Conservation (phyloP, 345 rosid species). For the Bretschneidera sinensis region DNA sequence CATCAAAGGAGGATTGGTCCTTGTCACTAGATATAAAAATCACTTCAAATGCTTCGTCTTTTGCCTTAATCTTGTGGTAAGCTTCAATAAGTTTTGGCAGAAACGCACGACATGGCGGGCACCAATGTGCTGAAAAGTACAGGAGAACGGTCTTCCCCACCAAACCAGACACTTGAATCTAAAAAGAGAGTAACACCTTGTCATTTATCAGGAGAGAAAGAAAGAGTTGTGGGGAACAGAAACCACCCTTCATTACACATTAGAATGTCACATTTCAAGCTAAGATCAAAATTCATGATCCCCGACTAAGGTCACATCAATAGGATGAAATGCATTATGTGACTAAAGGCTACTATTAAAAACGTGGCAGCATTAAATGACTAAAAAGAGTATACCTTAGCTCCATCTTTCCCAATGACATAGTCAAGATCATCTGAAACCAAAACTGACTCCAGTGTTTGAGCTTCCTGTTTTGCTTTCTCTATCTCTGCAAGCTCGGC, state of each 20-base stretch:
- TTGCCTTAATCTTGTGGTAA: constrained; percentile 53
- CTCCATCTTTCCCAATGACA: constrained; percentile 48
- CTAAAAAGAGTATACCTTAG: constrained; percentile 33
- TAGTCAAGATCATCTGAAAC: constrained; percentile 56
- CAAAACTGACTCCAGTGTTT: constrained; percentile 55
- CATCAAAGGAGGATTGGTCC: constrained; percentile 46
- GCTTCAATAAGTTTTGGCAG: constrained; percentile 53
- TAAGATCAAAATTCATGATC: too few species aligned
- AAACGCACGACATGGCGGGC: constrained; percentile 57
- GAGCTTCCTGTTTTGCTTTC: constrained; percentile 45
- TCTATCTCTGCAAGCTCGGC: constrained; percentile 49
- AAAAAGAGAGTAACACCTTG: neutral
- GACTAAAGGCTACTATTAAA: neutral
- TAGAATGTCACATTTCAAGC: neutral
- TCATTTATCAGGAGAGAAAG: neutral
- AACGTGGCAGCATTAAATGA: neutral
- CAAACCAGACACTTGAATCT: constrained; percentile 53
- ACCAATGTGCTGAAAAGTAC: constrained; percentile 77
- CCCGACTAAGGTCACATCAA: too few species aligned
- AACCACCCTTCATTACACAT: neutral
- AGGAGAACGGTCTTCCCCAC: constrained; percentile 64
- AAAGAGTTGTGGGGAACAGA: too few species aligned
- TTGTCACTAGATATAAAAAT: constrained; percentile 59
- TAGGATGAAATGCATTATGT: too few species aligned
- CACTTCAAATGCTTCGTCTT: constrained; percentile 45